Base-by-base conservation (phyloP, 305 asterid species). In the Nicotiana rustica region DNA sequence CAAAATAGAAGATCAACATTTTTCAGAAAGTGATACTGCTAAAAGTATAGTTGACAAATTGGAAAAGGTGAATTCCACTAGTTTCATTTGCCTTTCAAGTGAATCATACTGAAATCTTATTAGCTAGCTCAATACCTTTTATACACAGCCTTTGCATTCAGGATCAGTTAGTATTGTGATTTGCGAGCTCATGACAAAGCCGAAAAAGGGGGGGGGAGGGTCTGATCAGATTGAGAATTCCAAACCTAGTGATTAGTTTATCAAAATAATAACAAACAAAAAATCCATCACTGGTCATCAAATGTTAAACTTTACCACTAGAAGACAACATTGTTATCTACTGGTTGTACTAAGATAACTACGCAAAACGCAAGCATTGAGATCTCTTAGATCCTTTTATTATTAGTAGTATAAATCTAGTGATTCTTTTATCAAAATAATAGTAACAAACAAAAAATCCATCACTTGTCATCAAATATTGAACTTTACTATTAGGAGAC, bases 1-100 rank as follows among this genome's bases (percentile, higher is more conserved):
- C 4, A 73, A 73, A 47, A 49, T 73, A 71, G 61, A 31, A 44
- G 25, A 41, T 70, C 59, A 70, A 70, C 61, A 41, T 41, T 41
- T 38, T 41, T 41, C 49, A 41, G 49, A 41, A 41, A 41, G 49
- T 41, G 49, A 41, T 41, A 41, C 10, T 7, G 49, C 2, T 41
- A 41, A 1, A 41, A 41, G 49, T 41, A 41, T 52, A 52, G 57
- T 52, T 52, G 57, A 52, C 57, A 52, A 52, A 52, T 52, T 14
- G 57, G 17, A 52, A 49, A 52, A 52, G 17, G 15, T 52, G 13
- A 52, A 12, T 52, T 52, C 15, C 57, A 10, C 57, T 52, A 52
- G 57, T 52, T 52, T 17, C 57, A 10, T 52, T 52, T 52, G 57
- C 57, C 57, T 52, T 12, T 52, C 57, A 52, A 52, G 17, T 12